Evolutionary conservation across 176 grass and related monocot species (phyloP).

Genomic region (Leersia perrieri): DNA sequence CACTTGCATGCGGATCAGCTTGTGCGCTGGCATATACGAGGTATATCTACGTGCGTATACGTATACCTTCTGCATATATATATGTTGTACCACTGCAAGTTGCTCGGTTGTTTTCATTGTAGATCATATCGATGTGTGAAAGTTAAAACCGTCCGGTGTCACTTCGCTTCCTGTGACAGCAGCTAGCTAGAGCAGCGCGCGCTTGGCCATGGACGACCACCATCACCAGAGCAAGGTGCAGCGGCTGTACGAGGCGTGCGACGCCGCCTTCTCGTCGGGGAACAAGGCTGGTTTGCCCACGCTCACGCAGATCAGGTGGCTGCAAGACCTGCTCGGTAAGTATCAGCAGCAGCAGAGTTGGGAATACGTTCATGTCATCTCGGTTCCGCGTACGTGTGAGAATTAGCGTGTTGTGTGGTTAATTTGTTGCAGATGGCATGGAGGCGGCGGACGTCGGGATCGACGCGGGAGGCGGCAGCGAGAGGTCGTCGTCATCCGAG

Average conservation of each 20-base stretch:
- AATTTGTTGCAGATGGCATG: slow-evolving; percentile 10
- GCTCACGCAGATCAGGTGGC: slow-evolving; percentile 37
- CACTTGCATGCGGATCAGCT: background rate
- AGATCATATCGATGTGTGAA: too few species aligned
- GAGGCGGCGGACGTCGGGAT: slow-evolving; percentile 51
- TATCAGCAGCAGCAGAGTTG: background rate
- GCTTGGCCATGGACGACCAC: slow-evolving; percentile 8
- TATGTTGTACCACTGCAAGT: background rate
- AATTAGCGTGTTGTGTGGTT: too few species aligned
- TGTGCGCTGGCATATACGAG: background rate
- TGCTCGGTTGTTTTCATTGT: background rate
- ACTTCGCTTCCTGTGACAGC: background rate
- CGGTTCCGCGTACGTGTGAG: background rate
- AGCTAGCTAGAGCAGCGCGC: background rate
- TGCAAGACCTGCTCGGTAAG: slow-evolving; percentile 49
- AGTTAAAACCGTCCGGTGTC: too few species aligned
- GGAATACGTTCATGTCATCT: background rate
- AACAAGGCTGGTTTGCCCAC: slow-evolving; percentile 23
- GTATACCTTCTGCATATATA: background rate
- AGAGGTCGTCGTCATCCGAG: slow-evolving; percentile 1
- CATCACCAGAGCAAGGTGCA: slow-evolving; percentile 46
- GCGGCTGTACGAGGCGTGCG: slow-evolving; percentile 50
- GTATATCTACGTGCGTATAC: too few species aligned
- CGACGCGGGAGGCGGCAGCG: slow-evolving; percentile 9
- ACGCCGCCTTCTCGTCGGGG: slow-evolving; percentile 38